These are phyloP conservation scores for Pseudogymnoascus sp. DNA, from an alignment of 2,329 filamentous ascomycete genomes.

Conservation along the genomic window DNA sequence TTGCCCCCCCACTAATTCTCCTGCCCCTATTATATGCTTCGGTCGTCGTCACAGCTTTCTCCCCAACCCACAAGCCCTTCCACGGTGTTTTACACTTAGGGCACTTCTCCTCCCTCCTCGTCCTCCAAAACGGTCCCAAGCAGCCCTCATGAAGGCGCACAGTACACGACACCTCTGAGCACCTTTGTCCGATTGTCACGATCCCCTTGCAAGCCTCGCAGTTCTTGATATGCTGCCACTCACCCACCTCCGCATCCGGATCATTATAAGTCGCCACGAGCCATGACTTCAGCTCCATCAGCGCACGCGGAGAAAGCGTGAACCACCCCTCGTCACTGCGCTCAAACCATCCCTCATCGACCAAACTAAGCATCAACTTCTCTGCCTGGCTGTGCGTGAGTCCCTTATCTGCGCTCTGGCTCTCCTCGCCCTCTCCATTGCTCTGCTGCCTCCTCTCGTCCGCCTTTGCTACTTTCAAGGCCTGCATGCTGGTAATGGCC, in stretches of 20 bases:
- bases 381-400: slow-evolving; percentile 75
- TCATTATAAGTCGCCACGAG: slow-evolving; percentile 83
- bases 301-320: slow-evolving; percentile 62
- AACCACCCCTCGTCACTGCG: slow-evolving; percentile 65
- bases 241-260: slow-evolving; percentile 42
- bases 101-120: slow-evolving; percentile 52
- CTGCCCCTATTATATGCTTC: slow-evolving; percentile 5
- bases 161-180: slow-evolving; percentile 57
- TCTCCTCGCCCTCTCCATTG: slow-evolving; percentile 19
- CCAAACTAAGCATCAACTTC: slow-evolving; percentile 56
- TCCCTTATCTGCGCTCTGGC: slow-evolving; percentile 39
- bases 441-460: slow-evolving; percentile 25
- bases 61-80: slow-evolving; percentile 31
- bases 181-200: slow-evolving; percentile 76
- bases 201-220: slow-evolving; percentile 87
- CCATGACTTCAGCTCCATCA: slow-evolving; percentile 81
- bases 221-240: slow-evolving; percentile 69
- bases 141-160: slow-evolving; percentile 72
- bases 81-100: slow-evolving; percentile 50
- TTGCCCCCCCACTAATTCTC: slow-evolving; percentile 13
- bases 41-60: slow-evolving; percentile 26
- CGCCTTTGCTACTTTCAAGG: slow-evolving; percentile 60
- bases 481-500: slow-evolving; percentile 72
- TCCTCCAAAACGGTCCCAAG: slow-evolving; percentile 63
- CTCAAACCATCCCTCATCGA: slow-evolving; percentile 79